Conservation (phyloP, 1,284 basidiomycete species). For the Trametes hirsuta region DNA sequence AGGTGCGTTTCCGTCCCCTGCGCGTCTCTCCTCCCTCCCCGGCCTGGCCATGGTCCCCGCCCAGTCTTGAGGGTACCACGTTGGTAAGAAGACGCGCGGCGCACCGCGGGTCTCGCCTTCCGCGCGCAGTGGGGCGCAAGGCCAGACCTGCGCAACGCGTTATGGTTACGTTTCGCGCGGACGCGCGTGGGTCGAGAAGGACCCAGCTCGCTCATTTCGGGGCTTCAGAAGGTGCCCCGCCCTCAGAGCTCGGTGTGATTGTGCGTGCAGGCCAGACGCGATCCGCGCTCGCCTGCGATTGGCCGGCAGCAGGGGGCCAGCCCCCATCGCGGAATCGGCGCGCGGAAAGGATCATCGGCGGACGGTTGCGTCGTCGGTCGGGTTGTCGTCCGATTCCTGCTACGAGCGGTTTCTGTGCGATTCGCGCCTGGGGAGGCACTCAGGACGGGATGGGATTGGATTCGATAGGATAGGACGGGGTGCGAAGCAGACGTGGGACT, state of each 20-base stretch:
- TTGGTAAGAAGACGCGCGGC: background rate
- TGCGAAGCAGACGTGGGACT: no score
- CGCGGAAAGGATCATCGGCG: background rate
- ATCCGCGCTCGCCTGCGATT: slow-evolving; percentile 9
- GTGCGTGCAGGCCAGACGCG: background rate
- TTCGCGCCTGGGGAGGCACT: no score
- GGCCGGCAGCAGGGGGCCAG: background rate
- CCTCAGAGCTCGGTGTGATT: background rate
- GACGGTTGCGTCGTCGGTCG: background rate
- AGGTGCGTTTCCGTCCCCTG: slow-evolving; percentile 35
- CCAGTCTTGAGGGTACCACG: no score
- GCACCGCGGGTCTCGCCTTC: slow-evolving; percentile 2
- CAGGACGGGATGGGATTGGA: no score
- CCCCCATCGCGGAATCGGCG: background rate
- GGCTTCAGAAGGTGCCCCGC: background rate
- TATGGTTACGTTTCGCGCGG: slow-evolving; percentile 8
- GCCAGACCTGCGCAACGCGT: slow-evolving; percentile 4
- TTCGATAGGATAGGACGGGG: no score
- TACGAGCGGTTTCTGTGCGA: no score
- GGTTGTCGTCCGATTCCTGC: background rate
- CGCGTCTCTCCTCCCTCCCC: no score
- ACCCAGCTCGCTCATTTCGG: slow-evolving; percentile 8
- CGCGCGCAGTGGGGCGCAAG: background rate
- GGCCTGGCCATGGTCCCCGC: no score
- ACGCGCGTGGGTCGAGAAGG: background rate